These are phyloP conservation scores for Giardia duodenalis DNA, from an alignment of 208 protist genomes.

Conservation along the genomic window DNA sequence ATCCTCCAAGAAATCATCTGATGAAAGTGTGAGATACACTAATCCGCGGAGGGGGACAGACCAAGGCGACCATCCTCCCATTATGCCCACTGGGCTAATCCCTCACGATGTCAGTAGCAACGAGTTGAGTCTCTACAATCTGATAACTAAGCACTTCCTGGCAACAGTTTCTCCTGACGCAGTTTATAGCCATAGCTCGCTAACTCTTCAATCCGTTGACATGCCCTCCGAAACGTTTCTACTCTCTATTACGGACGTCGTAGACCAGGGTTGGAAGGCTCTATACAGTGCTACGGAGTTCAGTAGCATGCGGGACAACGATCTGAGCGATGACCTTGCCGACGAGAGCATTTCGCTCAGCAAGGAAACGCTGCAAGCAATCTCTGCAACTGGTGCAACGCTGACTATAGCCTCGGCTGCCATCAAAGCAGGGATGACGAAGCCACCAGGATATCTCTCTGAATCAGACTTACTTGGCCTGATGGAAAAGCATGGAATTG, in stretches of 20 bases:
- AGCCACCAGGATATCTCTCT: constrained; percentile 47
- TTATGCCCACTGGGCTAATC: constrained; percentile 47
- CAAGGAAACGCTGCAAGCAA: background rate
- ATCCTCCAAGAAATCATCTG: constrained; percentile 56
- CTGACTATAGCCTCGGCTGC: background rate
- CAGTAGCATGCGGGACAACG: background rate
- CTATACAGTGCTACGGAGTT: background rate
- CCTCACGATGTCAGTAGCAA: background rate
- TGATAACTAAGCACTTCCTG: constrained; percentile 49
- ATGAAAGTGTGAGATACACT: background rate
- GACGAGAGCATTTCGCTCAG: background rate
- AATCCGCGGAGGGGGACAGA: constrained; percentile 40
- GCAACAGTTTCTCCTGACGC: constrained; percentile 42
- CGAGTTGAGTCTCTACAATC: constrained; percentile 49
- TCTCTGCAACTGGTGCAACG: background rate
- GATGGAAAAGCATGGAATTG: constrained; percentile 58
- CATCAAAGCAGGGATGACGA: constrained; percentile 41
- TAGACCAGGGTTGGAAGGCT: background rate
- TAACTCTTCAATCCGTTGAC: background rate
- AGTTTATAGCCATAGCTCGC: background rate
- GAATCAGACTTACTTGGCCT: constrained; percentile 51
- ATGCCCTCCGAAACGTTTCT: background rate
- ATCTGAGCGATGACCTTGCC: background rate
- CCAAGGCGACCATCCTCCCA: constrained; percentile 56
- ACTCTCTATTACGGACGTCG: background rate